Base-by-base conservation (phyloP, 306 rosid species). In the Malus orientalis region DNA sequence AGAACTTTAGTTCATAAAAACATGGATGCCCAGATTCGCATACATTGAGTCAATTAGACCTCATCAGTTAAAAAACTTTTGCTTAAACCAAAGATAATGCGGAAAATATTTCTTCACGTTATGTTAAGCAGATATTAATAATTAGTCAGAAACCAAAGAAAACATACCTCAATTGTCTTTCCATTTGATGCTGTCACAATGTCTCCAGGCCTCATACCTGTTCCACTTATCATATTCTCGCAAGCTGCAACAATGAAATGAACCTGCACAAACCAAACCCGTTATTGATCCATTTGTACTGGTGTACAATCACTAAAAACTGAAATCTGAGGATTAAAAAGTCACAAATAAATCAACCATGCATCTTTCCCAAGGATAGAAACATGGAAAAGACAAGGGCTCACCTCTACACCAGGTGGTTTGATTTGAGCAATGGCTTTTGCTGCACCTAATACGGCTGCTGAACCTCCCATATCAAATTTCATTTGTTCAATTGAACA, bases 221-320 rank as follows among this genome's bases (percentile, higher is more conserved):
- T 88, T 86, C 99, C 98, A 85, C 99, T 96, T n/a, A 96, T 96
- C 99, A 96, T 96, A 79, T 96, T 96, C 91, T 96, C 99, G 85
- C 99, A 96, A 75, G 99, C 99, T 73, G 99, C 98, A 54, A 96
- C 96, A 45, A 96, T 77, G 84, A 96, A 96, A 85, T 96, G 99
- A 86, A 96, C 88, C 99, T 96, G 97, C 89, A 80, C 6, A 74
- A 33, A 73, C 55, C 72, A 61, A 77, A 70, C 8, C 16, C 42
- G 61, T 62, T 51, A 68, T 36, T 22, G 27, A 42, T 29, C 38
- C 47, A 73, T 4, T 3, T 10, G 45, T 5, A 36, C 19, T 65
- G 67, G 76, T 44, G 36, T 12, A 62, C 49, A 62, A 76, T 53
- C 20, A 61, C 72, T 78, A 51, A 38, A 75, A 57, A 27, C 61